Percentiles rank a stretch among this genome's conserved stretches.
Evolutionary conservation across 2,329 filamentous ascomycete genomes (phyloP).

Genomic region (Trichoderma citrinoviride): DNA sequence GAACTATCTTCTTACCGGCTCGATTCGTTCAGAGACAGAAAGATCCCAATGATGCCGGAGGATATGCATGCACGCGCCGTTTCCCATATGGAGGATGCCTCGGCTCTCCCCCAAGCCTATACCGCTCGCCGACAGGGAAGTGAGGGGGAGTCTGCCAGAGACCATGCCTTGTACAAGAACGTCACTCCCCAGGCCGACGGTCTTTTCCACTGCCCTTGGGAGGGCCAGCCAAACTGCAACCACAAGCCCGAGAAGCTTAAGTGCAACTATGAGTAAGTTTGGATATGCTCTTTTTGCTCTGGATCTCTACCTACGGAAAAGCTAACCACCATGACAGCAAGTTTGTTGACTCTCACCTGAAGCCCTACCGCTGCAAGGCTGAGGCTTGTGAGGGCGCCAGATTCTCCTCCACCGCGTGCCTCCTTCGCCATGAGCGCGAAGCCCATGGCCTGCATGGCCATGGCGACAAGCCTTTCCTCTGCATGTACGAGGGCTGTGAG

Average conservation of each 20-base stretch:
- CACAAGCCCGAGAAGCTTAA: slow-evolving; percentile 95
- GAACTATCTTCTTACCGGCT: slow-evolving; percentile 26
- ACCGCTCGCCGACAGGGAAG: slow-evolving; percentile 47
- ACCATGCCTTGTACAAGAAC: slow-evolving; percentile 70
- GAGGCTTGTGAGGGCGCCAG: slow-evolving; percentile 77
- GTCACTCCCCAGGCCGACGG: slow-evolving; percentile 65
- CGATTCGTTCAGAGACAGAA: slow-evolving; percentile 33
- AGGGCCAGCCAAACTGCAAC: slow-evolving; percentile 67
- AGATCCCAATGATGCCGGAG: slow-evolving; percentile 33
- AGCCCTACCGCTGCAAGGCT: slow-evolving; percentile 93
- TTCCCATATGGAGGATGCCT: slow-evolving; percentile 33
- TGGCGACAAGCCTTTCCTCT: slow-evolving; percentile 87
- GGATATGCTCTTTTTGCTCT: slow-evolving; percentile 21
- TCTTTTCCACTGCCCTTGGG: slow-evolving; percentile 90
- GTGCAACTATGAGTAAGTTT: slow-evolving; percentile 96
- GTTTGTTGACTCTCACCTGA: slow-evolving; percentile 93
- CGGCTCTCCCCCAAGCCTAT: slow-evolving; percentile 40
- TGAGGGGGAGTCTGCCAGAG: slow-evolving; percentile 58
- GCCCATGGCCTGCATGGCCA: slow-evolving; percentile 95
- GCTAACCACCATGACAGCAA: slow-evolving; percentile 58
- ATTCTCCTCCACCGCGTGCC: slow-evolving; percentile 93
- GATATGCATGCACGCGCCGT: slow-evolving; percentile 28
- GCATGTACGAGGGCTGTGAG: slow-evolving; percentile 84
- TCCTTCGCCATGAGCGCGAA: slow-evolving; percentile 92
- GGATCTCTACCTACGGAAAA: not conserved